Percentiles rank a stretch among this genome's conserved stretches.
phyloP scores from a whole-genome alignment of 306 rosid genomes.

The Lathyrus aphaca region DNA sequence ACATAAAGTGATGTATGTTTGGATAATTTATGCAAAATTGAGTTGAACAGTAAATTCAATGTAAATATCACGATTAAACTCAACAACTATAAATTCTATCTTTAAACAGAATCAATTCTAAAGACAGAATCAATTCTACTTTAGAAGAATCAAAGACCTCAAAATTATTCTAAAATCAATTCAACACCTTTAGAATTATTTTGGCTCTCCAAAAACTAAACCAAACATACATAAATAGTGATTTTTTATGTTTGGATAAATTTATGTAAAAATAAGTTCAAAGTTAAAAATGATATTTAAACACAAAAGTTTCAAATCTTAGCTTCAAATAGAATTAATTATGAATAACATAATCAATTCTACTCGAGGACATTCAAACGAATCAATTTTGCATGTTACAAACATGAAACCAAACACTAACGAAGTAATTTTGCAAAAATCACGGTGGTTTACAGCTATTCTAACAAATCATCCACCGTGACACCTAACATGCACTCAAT shows the following conservation, averaged over 20 bases:
- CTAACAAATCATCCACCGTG: too few relatives aligned
- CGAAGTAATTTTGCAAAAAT: too few relatives aligned
- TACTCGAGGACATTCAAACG: background rate
- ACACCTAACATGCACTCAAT: too few relatives aligned
- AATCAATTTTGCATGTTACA: background rate
- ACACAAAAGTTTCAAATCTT: background rate
- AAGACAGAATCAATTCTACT: background rate
- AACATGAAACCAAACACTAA: background rate
- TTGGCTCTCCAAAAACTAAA: background rate
- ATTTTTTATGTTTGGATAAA: too few relatives aligned
- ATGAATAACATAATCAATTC: background rate
- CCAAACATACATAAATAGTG: too few relatives aligned
- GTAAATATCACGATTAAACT: background rate
- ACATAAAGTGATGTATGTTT: too few relatives aligned
- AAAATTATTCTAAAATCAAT: background rate
- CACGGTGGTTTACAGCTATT: too few relatives aligned
- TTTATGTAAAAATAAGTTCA: background rate
- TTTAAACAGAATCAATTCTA: background rate
- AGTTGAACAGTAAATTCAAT: background rate
- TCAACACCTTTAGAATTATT: background rate
- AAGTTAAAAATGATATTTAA: too few relatives aligned
- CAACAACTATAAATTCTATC: background rate
- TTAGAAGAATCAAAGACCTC: background rate
- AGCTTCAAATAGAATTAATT: background rate
- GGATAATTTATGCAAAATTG: too few relatives aligned